Base-by-base conservation (phyloP, 2,329 filamentous ascomycete species). In the Aspergillus sojae region DNA sequence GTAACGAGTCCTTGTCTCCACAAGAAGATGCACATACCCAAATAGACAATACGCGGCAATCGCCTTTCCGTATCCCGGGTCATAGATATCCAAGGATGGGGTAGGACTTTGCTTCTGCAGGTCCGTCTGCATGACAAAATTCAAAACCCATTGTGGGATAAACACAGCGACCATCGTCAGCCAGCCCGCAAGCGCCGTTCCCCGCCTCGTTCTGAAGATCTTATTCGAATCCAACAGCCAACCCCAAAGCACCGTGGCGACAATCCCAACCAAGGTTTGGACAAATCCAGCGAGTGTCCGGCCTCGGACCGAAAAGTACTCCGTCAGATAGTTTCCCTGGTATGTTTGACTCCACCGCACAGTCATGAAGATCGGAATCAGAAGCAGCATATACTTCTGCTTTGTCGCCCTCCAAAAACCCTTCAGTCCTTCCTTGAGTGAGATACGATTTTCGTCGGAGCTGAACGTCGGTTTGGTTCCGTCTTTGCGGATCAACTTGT, bases 321-420 rank as follows among this genome's bases (percentile, higher is more conserved):
- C 26, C 12, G 58, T 54, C 34, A 60, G 58, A 41, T 85, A 85
- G 21, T 83, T 84, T 16, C 83, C 81, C 21, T 83, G 71, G 39
- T 85, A 85, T 0, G 82, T 83, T 30, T 70, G 71, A 63, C 83
- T 84, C 82, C 83, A 85, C 63, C 81, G 80, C 66, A 82, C 82
- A 0, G 81, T 80, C 0, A 83, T 67, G 28, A 84, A 75, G 26
- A 84, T 77, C 0, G 83, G 83, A 12, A 84, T 75, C 16, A 85
- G 70, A 1, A 84, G 75, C 60, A 76, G 80, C 62, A 85, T 81
- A n/a, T 82, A 74, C 63, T 77, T 80, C 43, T 75, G 71, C 62
- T 73, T 78, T 32, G 84, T 61, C 28, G 84, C 66, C 1, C 67
- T 68, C 64, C 65, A 76, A 67, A 78, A 73, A 57, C 75, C 52